These are phyloP conservation scores for Aspergillus awamori DNA, from an alignment of 2,329 filamentous ascomycete species.

Conservation along the genomic window DNA sequence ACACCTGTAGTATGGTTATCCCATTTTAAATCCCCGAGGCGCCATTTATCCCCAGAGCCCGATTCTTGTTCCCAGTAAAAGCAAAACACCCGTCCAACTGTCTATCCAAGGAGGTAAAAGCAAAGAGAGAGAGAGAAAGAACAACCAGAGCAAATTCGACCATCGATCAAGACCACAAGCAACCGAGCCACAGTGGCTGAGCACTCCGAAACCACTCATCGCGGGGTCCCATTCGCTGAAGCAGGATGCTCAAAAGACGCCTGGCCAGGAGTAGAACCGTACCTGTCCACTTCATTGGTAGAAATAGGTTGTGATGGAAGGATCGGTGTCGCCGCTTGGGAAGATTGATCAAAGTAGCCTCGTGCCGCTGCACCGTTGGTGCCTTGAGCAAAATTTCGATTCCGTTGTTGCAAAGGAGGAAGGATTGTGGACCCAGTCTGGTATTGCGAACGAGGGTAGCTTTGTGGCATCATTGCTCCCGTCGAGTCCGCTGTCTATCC, in stretches of 20 bases:
- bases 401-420: conserved; percentile 40
- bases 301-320: conserved; percentile 39
- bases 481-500: conserved; percentile 40
- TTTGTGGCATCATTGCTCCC: conserved; percentile 41
- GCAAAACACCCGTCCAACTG: conserved; percentile 32
- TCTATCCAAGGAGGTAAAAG: conserved; percentile 35
- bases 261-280: conserved; percentile 31
- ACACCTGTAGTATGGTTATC: conserved; percentile 29
- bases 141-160: conserved; percentile 3
- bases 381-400: conserved; percentile 34
- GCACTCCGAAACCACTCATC: conserved; percentile 24
- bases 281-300: conserved; percentile 36
- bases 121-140: conserved; percentile 19
- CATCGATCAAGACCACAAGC: conserved; percentile 16
- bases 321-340: conserved; percentile 37
- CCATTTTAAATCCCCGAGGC: conserved; percentile 31
- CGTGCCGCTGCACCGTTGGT: conserved; percentile 33
- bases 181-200: conserved; percentile 18
- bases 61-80: conserved; percentile 26
- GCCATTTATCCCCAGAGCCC: conserved; percentile 31
- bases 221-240: conserved; percentile 38
- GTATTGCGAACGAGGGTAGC: conserved; percentile 39
- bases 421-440: conserved; percentile 37
- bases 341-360: conserved; percentile 38
- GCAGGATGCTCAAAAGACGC: conserved; percentile 34